Conservation (phyloP, 257 asterid species). For the Lavandula angustifolia region DNA sequence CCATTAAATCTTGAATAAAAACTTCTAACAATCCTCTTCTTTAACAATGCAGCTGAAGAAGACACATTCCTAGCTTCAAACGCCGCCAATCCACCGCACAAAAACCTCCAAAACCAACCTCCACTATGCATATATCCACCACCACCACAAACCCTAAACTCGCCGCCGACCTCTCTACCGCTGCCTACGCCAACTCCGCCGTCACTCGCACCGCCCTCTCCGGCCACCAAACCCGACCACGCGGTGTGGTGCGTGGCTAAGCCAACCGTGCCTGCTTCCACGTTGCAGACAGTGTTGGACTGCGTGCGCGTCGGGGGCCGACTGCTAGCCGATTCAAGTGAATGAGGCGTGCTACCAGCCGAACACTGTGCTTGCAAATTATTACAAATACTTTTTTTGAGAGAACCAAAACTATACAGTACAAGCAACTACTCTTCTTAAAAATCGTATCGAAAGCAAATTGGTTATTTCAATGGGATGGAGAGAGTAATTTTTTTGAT, state of each 20-base stretch:
- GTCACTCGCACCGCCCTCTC: constrained; percentile 11
- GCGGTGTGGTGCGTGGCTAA: constrained; percentile 43
- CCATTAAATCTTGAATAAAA: not conserved
- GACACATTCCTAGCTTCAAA: not conserved
- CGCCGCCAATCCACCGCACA: not conserved
- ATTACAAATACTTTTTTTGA: no score
- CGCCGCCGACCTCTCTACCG: not conserved
- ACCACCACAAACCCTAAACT: not conserved
- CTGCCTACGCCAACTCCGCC: not conserved
- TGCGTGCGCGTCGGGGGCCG: constrained; percentile 42
- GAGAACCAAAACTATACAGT: no score
- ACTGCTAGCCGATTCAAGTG: constrained; percentile 33
- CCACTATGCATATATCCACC: constrained; percentile 37
- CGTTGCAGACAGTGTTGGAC: constrained; percentile 39
- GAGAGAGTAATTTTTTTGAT: not conserved
- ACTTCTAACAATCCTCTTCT: not conserved
- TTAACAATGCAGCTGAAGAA: not conserved
- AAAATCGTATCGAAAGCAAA: no score
- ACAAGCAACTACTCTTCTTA: no score
- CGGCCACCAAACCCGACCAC: constrained; percentile 24
- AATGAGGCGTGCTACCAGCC: constrained; percentile 40
- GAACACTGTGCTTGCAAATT: constrained; percentile 34
- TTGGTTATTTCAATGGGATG: no score
- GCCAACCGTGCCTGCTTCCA: constrained; percentile 17
- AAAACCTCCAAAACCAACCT: constrained; percentile 10